Conservation (phyloP, 148 eudicot genomes). For the Dysphania ambrosioides region DNA sequence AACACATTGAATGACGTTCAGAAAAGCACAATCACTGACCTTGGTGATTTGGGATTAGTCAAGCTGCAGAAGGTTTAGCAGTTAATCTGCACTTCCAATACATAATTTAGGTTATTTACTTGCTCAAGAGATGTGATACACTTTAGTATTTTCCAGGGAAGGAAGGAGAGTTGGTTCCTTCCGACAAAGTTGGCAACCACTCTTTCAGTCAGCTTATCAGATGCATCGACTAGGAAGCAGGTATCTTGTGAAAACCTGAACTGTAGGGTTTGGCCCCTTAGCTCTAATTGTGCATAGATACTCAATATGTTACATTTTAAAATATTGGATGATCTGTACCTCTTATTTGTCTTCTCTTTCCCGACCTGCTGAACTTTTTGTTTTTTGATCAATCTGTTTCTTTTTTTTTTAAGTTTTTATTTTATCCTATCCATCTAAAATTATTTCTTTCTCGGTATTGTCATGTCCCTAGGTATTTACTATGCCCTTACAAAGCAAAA, state of each 20-base stretch:
- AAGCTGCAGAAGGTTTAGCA: conserved; percentile 80
- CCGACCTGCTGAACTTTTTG: neutral
- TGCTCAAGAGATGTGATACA: conserved; percentile 1
- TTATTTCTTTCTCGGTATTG: neutral
- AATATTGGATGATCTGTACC: neutral
- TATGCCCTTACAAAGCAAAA: neutral
- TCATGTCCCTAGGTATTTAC: neutral
- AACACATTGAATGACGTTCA: conserved; percentile 79
- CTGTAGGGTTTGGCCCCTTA: neutral
- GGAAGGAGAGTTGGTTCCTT: conserved; percentile 94
- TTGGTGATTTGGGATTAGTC: conserved; percentile 85
- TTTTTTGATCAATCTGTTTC: neutral
- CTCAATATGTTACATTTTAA: neutral
- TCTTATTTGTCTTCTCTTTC: neutral
- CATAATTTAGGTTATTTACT: neutral
- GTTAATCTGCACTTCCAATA: conserved; percentile 5
- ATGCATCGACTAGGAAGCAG: conserved; percentile 79
- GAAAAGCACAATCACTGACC: conserved; percentile 63
- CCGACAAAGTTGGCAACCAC: conserved; percentile 91
- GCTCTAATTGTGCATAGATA: neutral
- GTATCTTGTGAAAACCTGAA: conserved; percentile 31
- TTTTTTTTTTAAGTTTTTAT: neutral
- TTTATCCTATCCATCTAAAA: neutral
- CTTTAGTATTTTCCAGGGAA: conserved; percentile 56
- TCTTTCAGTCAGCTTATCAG: conserved; percentile 87